Evolutionary conservation across 495 filamentous ascomycete genomes (phyloP).

Genomic region (Aspergillus ostianus): DNA sequence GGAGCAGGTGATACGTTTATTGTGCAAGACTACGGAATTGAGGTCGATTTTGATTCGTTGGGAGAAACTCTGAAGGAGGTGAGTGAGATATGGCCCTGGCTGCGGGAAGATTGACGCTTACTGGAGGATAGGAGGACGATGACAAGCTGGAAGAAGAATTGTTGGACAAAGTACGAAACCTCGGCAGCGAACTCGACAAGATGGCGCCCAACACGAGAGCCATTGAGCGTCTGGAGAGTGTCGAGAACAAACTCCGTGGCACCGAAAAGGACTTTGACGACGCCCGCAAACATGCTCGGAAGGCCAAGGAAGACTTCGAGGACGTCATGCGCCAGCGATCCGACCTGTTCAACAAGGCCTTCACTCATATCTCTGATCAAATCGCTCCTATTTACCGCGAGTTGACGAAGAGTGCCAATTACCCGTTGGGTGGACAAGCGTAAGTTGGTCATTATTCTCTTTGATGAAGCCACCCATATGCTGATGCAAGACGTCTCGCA

Average conservation of each 20-base stretch:
- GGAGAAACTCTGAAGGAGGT: constrained; percentile 83
- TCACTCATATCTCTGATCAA: constrained; percentile 90
- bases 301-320: constrained; percentile 78
- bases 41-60: constrained; percentile 82
- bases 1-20: constrained; percentile 39
- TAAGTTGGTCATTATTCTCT: constrained; percentile 27
- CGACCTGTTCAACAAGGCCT: constrained; percentile 92
- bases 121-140: constrained; percentile 54
- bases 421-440: constrained; percentile 89
- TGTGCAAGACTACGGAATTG: constrained; percentile 88
- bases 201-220: constrained; percentile 96
- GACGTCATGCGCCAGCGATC: constrained; percentile 76
- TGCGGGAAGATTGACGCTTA: constrained; percentile 22
- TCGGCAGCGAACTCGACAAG: constrained; percentile 80
- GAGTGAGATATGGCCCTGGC: constrained; percentile 27
- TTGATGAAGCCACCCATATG: not conserved
- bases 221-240: constrained; percentile 84
- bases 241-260: constrained; percentile 76
- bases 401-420: constrained; percentile 78
- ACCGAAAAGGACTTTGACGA: constrained; percentile 90
- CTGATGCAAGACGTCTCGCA: constrained; percentile 16
- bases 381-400: constrained; percentile 94
- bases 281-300: constrained; percentile 67
- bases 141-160: constrained; percentile 75
- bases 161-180: constrained; percentile 68